Evolutionary conservation across 2,329 filamentous ascomycete genomes (phyloP), one percentile per base, ranked within the genome.

Genomic region (Claviceps cyperi): DNA sequence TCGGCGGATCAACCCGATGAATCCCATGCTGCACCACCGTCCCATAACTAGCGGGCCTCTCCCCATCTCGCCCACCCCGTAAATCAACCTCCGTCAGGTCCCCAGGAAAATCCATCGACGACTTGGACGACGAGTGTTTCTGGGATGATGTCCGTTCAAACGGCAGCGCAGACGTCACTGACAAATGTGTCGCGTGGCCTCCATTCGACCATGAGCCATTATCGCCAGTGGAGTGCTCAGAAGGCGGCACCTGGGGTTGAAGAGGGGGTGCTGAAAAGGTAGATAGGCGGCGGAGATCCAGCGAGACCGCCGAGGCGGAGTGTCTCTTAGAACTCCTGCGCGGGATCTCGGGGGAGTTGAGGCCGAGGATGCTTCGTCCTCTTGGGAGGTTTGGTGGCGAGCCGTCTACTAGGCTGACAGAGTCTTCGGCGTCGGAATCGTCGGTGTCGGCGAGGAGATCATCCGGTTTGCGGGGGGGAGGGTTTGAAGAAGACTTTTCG

Each of bases 291-390:
- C 58, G 56, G 50, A 55, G 60, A 22, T 66, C 58, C n/a, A 62
- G 64, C 32, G 57, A 60, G 40, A 63, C 67, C 2, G 62, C 64
- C 32, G 57, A 60, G 40, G 63, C 67, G 2, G 77, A 79, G 52
- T 74, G 66, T 52, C 83, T 75, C 60, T 80, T 81, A 0, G 85
- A 89, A 61, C 83, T 88, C 66, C 83, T 87, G 32, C 84, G 75
- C 2, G 86, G 84, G 35, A 89, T 75, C 7, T 75, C 70, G 0
- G 80, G 80, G 4, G 73, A 58, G n/a, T 66, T 59, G 50, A 66
- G 15, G 4, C 43, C 39, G 8, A 47, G 13, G 1, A 37, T 38
- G 32, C 7, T 21, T 22, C 50, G 43, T 3, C 51, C 51, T 38
- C 51, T 49, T 14, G 49, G 49, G 22, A 49, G 37, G 15, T 49